Percentiles rank a stretch among this genome's conserved stretches.
Evolutionary conservation across 805 yeast species (phyloP).

Genomic region (Ogataea nakhonphanomensis): DNA sequence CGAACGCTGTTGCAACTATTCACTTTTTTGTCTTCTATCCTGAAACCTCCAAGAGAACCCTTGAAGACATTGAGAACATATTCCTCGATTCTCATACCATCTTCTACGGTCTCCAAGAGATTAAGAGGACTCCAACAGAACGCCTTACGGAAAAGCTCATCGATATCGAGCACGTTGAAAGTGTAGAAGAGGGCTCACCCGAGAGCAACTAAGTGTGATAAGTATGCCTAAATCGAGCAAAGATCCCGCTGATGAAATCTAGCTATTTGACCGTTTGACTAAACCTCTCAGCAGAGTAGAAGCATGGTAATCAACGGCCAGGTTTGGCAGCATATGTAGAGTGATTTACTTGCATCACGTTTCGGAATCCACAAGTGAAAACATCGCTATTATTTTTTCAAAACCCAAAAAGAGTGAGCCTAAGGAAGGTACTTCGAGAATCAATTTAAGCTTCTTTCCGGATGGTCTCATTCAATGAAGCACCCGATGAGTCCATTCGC

Average conservation of each 20-base stretch:
- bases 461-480: slow-evolving; percentile 1
- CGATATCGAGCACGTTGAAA: slow-evolving; percentile 5
- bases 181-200: slow-evolving; percentile 2
- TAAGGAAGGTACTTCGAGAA: neutral
- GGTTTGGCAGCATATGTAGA: slow-evolving; percentile 1
- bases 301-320: slow-evolving; percentile 2
- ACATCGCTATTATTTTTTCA: neutral
- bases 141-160: slow-evolving; percentile 1
- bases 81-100: slow-evolving; percentile 9
- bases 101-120: slow-evolving; percentile 9
- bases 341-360: neutral
- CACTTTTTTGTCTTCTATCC: slow-evolving; percentile 45
- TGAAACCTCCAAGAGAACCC: slow-evolving; percentile 62
- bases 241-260: slow-evolving; percentile 1
- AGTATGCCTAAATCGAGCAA: slow-evolving; percentile 1
- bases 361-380: slow-evolving; percentile 1
- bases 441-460: slow-evolving; percentile 1
- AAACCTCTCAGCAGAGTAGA: slow-evolving; percentile 1
- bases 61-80: slow-evolving; percentile 51
- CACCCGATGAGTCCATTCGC: slow-evolving; percentile 1
- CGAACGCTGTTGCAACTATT: slow-evolving; percentile 46
- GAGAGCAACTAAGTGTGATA: slow-evolving; percentile 1
- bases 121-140: slow-evolving; percentile 1
- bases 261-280: slow-evolving; percentile 1
- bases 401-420: slow-evolving; percentile 2